Conservation (phyloP, 2,329 filamentous ascomycete genomes). For the Trichoderma sp. region DNA sequence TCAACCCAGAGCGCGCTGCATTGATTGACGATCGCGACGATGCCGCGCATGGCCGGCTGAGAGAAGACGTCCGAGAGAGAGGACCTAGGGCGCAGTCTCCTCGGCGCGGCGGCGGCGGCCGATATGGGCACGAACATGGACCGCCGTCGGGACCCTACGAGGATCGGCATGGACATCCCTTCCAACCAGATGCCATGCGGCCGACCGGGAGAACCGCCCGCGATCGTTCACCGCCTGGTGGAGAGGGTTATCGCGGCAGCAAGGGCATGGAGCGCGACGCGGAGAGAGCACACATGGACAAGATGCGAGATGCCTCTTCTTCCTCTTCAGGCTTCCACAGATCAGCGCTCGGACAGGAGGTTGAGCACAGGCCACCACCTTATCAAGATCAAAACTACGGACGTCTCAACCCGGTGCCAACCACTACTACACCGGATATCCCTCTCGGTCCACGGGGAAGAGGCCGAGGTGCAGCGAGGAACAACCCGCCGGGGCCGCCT, state of each 20-base stretch:
- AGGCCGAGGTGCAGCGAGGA: conserved; percentile 49
- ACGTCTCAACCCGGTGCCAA: conserved; percentile 58
- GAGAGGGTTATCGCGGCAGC: conserved; percentile 40
- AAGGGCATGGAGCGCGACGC: conserved; percentile 46
- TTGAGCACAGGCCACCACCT: conserved; percentile 53
- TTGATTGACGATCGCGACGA: conserved; percentile 47
- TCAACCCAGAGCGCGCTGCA: conserved; percentile 54
- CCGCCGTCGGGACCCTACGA: conserved; percentile 47
- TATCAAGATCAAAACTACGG: conserved; percentile 66
- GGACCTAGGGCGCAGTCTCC: conserved; percentile 52
- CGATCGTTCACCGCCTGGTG: conserved; percentile 38
- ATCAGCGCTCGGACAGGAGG: conserved; percentile 46
- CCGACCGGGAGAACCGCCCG: conserved; percentile 38
- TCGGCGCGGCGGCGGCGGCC: conserved; percentile 44
- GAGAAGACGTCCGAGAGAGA: conserved; percentile 52
- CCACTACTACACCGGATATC: conserved; percentile 49
- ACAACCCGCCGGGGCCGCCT: conserved; percentile 40
- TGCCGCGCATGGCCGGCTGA: conserved; percentile 42
- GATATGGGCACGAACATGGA: conserved; percentile 38
- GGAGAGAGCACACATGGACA: conserved; percentile 41
- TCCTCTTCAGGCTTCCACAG: conserved; percentile 42
- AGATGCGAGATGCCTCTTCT: conserved; percentile 43
- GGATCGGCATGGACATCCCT: conserved; percentile 50
- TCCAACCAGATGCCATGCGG: conserved; percentile 40
- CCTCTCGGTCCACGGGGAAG: conserved; percentile 61